Conservation (phyloP, 1,284 basidiomycete species). For the Coniophora puteana region DNA sequence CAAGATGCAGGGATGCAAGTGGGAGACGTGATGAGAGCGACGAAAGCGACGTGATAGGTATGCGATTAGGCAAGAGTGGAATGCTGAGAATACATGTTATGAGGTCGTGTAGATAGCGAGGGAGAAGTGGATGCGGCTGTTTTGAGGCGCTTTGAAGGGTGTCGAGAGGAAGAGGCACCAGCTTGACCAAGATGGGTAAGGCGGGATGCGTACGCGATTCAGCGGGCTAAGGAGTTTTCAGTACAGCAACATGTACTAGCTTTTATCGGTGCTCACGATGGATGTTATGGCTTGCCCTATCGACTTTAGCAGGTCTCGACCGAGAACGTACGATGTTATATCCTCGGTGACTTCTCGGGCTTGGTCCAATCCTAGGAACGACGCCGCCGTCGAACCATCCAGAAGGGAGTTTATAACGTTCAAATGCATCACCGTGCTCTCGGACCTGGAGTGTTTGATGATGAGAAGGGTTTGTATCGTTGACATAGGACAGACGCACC, state of each 20-base stretch:
- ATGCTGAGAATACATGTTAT: slow-evolving; percentile 54
- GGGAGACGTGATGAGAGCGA: slow-evolving; percentile 43
- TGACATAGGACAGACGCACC: slow-evolving; percentile 38
- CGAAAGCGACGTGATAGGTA: slow-evolving; percentile 51
- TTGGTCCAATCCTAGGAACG: slow-evolving; percentile 24
- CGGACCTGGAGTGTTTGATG: slow-evolving; percentile 22
- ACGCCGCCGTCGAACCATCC: slow-evolving; percentile 17
- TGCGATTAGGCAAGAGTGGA: slow-evolving; percentile 63
- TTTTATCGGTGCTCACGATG: slow-evolving; percentile 20
- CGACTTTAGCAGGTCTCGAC: slow-evolving; percentile 15
- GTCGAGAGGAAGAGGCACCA: slow-evolving; percentile 21
- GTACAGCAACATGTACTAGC: not conserved
- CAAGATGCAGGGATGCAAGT: slow-evolving; percentile 31
- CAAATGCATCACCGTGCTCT: slow-evolving; percentile 20
- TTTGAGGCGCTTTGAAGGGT: slow-evolving; percentile 27
- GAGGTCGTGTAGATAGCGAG: slow-evolving; percentile 32
- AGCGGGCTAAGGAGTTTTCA: slow-evolving; percentile 14
- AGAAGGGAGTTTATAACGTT: slow-evolving; percentile 26
- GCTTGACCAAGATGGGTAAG: slow-evolving; percentile 27
- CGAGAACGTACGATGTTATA: slow-evolving; percentile 16
- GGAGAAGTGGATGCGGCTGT: too few relatives aligned
- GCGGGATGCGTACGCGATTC: slow-evolving; percentile 25
- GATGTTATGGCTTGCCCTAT: slow-evolving; percentile 14
- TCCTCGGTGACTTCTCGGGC: slow-evolving; percentile 17
- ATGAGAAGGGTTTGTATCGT: not conserved